These are phyloP conservation scores for Moricandia arvensis DNA, from an alignment of 345 rosid genomes.

Conservation along the genomic window DNA sequence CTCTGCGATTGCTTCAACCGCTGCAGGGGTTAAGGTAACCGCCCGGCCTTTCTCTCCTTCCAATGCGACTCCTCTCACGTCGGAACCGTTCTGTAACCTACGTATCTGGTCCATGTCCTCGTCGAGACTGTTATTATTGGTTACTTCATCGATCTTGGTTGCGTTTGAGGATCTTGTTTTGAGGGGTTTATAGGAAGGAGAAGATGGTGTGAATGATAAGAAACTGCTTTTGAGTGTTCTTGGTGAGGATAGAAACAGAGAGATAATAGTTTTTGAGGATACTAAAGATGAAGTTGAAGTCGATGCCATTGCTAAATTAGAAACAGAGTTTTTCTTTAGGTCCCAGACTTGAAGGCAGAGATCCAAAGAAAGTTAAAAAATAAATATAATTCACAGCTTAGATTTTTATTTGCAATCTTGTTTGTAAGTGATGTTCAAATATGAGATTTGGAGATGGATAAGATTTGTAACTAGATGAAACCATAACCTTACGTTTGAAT, in stretches of 20 bases:
- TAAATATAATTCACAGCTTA: constrained; percentile 1
- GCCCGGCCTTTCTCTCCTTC: constrained; percentile 78
- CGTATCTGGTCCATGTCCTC: constrained; percentile 78
- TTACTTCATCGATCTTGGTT: constrained; percentile 41
- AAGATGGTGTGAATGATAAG: constrained; percentile 19
- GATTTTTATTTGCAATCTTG: constrained; percentile 18
- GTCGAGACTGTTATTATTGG: constrained; percentile 33
- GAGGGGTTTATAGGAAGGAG: constrained; percentile 17
- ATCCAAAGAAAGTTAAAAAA: background rate
- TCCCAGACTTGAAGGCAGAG: constrained; percentile 12
- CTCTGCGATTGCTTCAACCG: constrained; percentile 87
- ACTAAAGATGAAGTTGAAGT: constrained; percentile 30
- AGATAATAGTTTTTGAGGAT: constrained; percentile 30
- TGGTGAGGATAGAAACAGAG: constrained; percentile 34
- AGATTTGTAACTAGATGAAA: constrained; percentile 33
- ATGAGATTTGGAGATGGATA: constrained; percentile 31
- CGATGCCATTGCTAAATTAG: constrained; percentile 15
- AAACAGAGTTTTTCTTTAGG: constrained; percentile 20
- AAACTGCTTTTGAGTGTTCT: constrained; percentile 28
- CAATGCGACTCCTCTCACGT: constrained; percentile 89
- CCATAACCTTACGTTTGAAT: constrained; percentile 43
- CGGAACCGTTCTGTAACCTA: constrained; percentile 88
- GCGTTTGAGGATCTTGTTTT: constrained; percentile 21
- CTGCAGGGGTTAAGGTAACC: constrained; percentile 74
- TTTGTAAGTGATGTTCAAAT: constrained; percentile 21